A percentile compares a stretch with the other conserved stretches of the same genome.
These are phyloP conservation scores for Anthostomella pinea DNA, from an alignment of 2,329 filamentous ascomycete species.

Conservation along the genomic window DNA sequence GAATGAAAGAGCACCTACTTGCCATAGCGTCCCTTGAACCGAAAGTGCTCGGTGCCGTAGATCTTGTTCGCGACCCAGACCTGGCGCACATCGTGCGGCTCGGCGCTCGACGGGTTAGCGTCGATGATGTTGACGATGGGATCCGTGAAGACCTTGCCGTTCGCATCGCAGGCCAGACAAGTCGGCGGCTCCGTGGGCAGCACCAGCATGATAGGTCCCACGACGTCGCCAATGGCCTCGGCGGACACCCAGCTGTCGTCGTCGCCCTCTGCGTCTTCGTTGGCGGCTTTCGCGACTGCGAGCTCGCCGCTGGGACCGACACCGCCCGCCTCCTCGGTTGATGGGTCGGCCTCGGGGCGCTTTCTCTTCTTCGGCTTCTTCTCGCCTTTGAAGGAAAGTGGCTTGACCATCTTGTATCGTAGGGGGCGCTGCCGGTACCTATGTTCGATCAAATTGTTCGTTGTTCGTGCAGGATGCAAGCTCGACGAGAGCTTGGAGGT, in stretches of 20 bases:
- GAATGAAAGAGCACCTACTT: conserved; percentile 61
- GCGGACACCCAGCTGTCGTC: conserved; percentile 94
- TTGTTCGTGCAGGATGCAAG: too few species aligned
- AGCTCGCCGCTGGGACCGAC: conserved; percentile 36
- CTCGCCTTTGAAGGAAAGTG: conserved; percentile 94
- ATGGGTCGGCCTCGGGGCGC: conserved; percentile 52
- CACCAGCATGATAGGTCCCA: conserved; percentile 79
- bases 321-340: conserved; percentile 35
- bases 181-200: conserved; percentile 71
- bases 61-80: conserved; percentile 90
- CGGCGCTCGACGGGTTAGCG: conserved; percentile 74
- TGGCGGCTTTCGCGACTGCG: conserved; percentile 27
- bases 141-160: conserved; percentile 81
- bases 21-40: conserved; percentile 88
- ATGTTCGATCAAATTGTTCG: too few species aligned
- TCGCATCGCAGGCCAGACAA: conserved; percentile 80
- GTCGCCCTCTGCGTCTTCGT: conserved; percentile 45
- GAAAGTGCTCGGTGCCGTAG: conserved; percentile 74
- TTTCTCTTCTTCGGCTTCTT: conserved; percentile 94
- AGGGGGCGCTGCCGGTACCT: too few species aligned
- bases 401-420: conserved; percentile 69
- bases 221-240: conserved; percentile 69
- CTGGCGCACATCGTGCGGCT: conserved; percentile 93
- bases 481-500: too few species aligned
- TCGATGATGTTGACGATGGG: conserved; percentile 86